Conservation (phyloP, 2,329 filamentous ascomycete species). For the Nemania sp. region DNA sequence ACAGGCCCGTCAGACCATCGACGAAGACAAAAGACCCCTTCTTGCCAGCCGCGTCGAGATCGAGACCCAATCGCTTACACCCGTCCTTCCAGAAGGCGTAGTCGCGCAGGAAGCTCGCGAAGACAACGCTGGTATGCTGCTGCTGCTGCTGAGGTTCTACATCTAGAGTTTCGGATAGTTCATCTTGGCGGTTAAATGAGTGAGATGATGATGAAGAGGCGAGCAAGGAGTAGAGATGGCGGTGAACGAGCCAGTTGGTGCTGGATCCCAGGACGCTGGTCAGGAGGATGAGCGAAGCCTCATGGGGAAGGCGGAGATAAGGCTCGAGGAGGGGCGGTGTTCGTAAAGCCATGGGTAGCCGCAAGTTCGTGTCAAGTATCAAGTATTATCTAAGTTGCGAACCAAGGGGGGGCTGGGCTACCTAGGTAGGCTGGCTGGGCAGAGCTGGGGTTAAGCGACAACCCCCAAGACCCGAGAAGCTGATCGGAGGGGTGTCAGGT, state of each 20-base stretch:
- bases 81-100: constrained; percentile 82
- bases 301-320: constrained; percentile 69
- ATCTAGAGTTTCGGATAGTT: constrained; percentile 31
- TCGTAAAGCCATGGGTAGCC: constrained; percentile 59
- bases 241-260: constrained; percentile 74
- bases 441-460: neutral
- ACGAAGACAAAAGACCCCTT: constrained; percentile 76
- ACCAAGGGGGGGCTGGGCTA: constrained; percentile 7
- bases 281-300: constrained; percentile 72
- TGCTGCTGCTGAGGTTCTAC: constrained; percentile 44
- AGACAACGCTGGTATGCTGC: constrained; percentile 68
- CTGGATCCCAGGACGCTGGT: constrained; percentile 75
- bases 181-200: constrained; percentile 25
- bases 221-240: constrained; percentile 65
- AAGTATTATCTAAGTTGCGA: neutral
- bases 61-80: constrained; percentile 75
- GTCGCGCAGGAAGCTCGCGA: constrained; percentile 87
- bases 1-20: constrained; percentile 76
- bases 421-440: too few relatives aligned
- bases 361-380: neutral
- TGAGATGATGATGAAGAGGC: constrained; percentile 28
- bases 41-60: constrained; percentile 70
- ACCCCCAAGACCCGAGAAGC: neutral
- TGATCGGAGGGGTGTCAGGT: constrained; percentile 23
- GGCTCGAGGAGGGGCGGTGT: constrained; percentile 74